Evolutionary conservation across 2,329 filamentous ascomycete species (phyloP).

Genomic region (Xylariales sp.): DNA sequence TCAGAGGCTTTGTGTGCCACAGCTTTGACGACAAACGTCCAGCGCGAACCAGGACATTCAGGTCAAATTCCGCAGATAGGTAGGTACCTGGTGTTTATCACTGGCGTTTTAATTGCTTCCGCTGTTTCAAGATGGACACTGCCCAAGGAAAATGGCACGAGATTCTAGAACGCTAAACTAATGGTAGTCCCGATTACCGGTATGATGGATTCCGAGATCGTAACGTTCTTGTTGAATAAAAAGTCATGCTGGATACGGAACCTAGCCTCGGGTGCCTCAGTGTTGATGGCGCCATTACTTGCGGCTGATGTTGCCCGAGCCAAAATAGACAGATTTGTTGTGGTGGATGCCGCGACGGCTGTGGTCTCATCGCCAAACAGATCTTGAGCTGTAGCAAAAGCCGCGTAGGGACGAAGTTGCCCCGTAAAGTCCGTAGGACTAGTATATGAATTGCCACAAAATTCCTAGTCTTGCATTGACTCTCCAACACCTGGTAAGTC

Average conservation of each 20-base stretch:
- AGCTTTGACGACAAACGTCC: conserved; percentile 20
- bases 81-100: too few species aligned
- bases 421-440: conserved; percentile 9
- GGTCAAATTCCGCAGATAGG: conserved; percentile 26
- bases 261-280: conserved; percentile 6
- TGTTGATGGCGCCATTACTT: conserved; percentile 16
- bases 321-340: conserved; percentile 17
- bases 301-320: conserved; percentile 14
- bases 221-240: conserved; percentile 34
- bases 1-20: conserved; percentile 17
- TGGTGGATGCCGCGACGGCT: conserved; percentile 14
- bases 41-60: conserved; percentile 15
- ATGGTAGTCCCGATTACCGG: conserved; percentile 22
- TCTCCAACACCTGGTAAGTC: conserved; percentile 43
- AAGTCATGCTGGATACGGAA: conserved; percentile 33
- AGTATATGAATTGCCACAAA: conserved; percentile 15
- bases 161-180: conserved; percentile 27
- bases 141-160: conserved; percentile 29
- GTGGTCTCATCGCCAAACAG: conserved; percentile 21
- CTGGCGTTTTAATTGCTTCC: too few species aligned
- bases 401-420: conserved; percentile 2
- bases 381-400: conserved; percentile 15
- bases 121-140: conserved; percentile 31
- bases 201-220: conserved; percentile 39
- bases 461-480: conserved; percentile 43